phyloP scores from a whole-genome alignment of 176 grass and related monocot species.

The Eremochloa ophiuroides region DNA sequence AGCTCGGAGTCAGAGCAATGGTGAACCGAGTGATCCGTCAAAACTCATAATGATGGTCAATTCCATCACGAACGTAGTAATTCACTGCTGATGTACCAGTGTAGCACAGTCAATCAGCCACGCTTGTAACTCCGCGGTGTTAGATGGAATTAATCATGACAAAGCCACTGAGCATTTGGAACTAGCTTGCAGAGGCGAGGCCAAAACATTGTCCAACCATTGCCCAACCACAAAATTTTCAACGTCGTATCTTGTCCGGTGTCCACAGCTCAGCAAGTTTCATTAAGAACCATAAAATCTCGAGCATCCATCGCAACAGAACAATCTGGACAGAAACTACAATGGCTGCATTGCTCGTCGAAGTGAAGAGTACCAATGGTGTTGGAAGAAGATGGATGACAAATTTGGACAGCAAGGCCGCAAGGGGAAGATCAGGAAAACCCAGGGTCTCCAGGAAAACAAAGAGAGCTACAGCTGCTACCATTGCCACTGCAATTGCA shows the following conservation, averaged over 20 bases:
- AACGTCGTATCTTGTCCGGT: background rate
- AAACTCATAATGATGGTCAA: background rate
- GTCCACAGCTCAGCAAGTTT: background rate
- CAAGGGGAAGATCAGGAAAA: background rate
- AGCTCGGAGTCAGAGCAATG: background rate
- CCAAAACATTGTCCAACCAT: background rate
- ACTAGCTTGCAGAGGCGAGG: too few species aligned
- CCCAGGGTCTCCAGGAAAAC: background rate
- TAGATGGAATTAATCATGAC: too few species aligned
- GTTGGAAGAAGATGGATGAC: background rate
- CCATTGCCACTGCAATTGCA: background rate
- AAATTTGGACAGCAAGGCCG: background rate
- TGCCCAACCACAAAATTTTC: background rate
- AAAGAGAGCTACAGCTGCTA: background rate
- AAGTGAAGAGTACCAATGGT: background rate
- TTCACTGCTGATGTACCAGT: background rate
- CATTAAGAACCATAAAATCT: background rate
- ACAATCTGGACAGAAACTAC: background rate
- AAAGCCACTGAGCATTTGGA: too few species aligned
- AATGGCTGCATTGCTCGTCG: background rate
- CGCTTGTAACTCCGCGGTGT: background rate
- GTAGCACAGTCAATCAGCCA: background rate
- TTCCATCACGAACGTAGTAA: background rate
- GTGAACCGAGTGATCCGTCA: background rate
- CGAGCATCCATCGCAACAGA: background rate